A percentile compares a stretch with the other conserved stretches of the same genome.
These are phyloP conservation scores for Scorias spongiosa DNA, from an alignment of 2,329 filamentous ascomycete species.

Conservation along the genomic window DNA sequence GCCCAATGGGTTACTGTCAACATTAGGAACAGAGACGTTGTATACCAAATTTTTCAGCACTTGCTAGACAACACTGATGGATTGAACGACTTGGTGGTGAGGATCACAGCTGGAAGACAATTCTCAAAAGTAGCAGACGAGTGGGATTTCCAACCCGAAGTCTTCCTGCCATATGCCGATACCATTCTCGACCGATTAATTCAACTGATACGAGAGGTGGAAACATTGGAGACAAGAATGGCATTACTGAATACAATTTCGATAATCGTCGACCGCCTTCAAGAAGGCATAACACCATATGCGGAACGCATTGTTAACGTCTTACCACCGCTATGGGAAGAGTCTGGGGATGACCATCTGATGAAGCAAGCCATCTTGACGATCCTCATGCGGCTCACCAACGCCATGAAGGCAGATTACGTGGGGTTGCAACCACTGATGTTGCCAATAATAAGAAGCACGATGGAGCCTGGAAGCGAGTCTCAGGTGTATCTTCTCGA, in stretches of 20 bases:
- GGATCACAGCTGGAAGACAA: constrained; percentile 77
- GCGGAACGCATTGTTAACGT: constrained; percentile 71
- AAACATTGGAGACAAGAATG: constrained; percentile 77
- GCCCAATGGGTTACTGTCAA: constrained; percentile 80
- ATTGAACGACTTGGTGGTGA: constrained; percentile 79
- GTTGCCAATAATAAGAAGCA: constrained; percentile 66
- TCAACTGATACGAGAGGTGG: constrained; percentile 61
- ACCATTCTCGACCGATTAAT: constrained; percentile 60
- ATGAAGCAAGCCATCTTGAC: constrained; percentile 88
- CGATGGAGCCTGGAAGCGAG: constrained; percentile 58
- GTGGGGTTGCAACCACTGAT: constrained; percentile 66
- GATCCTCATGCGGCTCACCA: constrained; percentile 71
- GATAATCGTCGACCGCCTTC: constrained; percentile 65
- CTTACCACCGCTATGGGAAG: constrained; percentile 70
- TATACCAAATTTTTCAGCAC: constrained; percentile 83
- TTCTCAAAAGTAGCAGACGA: constrained; percentile 70
- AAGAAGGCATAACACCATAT: constrained; percentile 50
- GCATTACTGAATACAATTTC: constrained; percentile 77
- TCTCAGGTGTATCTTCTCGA: constrained; percentile 73
- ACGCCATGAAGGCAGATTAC: constrained; percentile 66
- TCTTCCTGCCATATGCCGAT: constrained; percentile 64
- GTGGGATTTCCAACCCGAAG: constrained; percentile 59
- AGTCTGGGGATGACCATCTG: constrained; percentile 72
- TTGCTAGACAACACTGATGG: constrained; percentile 60
- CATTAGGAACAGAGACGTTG: constrained; percentile 50